Conservation (phyloP, 352 stramenopile species). For the Phytophthora vignae region DNA sequence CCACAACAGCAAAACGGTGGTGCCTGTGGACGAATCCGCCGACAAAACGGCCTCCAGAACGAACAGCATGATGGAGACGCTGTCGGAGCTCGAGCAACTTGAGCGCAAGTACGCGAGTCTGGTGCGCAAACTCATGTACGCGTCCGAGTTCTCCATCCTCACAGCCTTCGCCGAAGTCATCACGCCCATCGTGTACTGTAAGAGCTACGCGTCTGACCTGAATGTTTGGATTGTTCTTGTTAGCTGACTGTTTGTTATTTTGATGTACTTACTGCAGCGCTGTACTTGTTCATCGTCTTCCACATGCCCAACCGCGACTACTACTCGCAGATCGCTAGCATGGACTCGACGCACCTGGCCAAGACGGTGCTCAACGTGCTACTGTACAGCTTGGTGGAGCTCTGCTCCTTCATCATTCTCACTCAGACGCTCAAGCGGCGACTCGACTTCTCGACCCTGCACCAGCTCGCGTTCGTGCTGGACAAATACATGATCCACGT, state of each 20-base stretch:
- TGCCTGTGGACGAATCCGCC: too few species aligned
- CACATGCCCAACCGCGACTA: conserved; percentile 37
- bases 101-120: conserved; percentile 19
- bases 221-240: too few species aligned
- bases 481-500: conserved; percentile 23
- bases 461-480: conserved; percentile 27
- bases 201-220: neutral
- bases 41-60: too few species aligned
- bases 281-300: conserved; percentile 35
- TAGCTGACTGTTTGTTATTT: too few species aligned
- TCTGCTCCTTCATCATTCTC: conserved; percentile 5
- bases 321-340: conserved; percentile 33
- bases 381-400: conserved; percentile 16
- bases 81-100: conserved; percentile 11
- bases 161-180: conserved; percentile 35
- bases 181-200: conserved; percentile 22
- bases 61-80: neutral
- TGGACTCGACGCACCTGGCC: conserved; percentile 13
- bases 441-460: conserved; percentile 16
- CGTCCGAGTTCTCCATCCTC: conserved; percentile 42
- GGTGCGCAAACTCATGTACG: conserved; percentile 38
- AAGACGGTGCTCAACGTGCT: conserved; percentile 21
- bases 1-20: too few species aligned
- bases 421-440: conserved; percentile 12
- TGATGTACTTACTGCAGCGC: neutral